phyloP scores from a whole-genome alignment of 768 basidiomycete species.

The Boletus rex-veris region DNA sequence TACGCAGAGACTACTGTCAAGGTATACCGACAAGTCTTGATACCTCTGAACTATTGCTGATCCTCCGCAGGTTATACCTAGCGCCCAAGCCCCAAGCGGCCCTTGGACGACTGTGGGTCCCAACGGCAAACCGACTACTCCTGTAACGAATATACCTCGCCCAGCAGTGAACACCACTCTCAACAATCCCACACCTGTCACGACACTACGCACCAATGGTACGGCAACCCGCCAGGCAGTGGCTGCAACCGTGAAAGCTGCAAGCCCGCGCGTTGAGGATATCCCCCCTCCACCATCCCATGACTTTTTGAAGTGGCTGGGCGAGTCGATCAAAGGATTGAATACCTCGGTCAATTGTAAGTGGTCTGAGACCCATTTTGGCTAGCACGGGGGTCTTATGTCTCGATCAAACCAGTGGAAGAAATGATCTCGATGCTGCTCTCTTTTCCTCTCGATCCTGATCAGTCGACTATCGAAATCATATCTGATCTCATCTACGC shows the following conservation, averaged over 20 bases:
- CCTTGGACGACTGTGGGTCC: constrained; percentile 89
- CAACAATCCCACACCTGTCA: constrained; percentile 25
- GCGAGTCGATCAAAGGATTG: constrained; percentile 74
- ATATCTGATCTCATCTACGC: constrained; percentile 95
- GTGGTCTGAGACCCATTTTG: constrained; percentile 16
- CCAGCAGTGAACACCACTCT: constrained; percentile 33
- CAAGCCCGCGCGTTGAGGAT: constrained; percentile 53
- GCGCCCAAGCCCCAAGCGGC: constrained; percentile 39
- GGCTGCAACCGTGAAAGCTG: constrained; percentile 30
- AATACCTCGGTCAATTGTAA: constrained; percentile 55
- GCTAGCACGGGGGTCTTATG: constrained; percentile 14
- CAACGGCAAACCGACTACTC: constrained; percentile 53
- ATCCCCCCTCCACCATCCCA: constrained; percentile 66
- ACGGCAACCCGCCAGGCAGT: constrained; percentile 36
- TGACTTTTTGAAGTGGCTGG: constrained; percentile 92
- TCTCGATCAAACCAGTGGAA: constrained; percentile 60
- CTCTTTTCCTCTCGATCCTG: constrained; percentile 89
- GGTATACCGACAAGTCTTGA: constrained; percentile 37
- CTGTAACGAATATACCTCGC: constrained; percentile 32
- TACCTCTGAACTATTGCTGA: not conserved
- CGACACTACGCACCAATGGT: constrained; percentile 38
- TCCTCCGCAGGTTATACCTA: constrained; percentile 31
- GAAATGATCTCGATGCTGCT: constrained; percentile 96
- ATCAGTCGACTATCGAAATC: constrained; percentile 77
- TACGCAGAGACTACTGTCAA: constrained; percentile 80